Conservation (phyloP, 2,329 filamentous ascomycete species). For the Fusarium chuoi region DNA sequence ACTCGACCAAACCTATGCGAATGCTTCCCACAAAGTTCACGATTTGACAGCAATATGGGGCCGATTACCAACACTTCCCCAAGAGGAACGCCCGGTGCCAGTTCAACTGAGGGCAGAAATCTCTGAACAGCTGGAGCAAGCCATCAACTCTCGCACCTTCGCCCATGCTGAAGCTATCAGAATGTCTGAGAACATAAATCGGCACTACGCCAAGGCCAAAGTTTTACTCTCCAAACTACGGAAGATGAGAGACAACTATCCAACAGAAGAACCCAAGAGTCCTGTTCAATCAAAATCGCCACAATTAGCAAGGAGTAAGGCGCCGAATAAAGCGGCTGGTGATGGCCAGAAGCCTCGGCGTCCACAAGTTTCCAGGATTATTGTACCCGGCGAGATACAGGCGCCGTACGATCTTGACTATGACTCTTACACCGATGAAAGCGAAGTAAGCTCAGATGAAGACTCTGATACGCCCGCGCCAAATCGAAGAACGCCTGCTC, state of each 20-base stretch:
- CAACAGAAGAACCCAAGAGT: constrained; percentile 63
- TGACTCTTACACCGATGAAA: constrained; percentile 65
- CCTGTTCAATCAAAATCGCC: constrained; percentile 65
- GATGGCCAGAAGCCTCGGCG: constrained; percentile 58
- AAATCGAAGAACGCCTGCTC: constrained; percentile 50
- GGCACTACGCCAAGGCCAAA: constrained; percentile 70
- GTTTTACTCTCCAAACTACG: constrained; percentile 68
- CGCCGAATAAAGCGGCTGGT: constrained; percentile 55
- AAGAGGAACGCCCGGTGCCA: constrained; percentile 59
- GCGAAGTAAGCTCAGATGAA: constrained; percentile 63
- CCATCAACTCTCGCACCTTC: constrained; percentile 66
- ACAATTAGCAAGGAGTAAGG: constrained; percentile 61
- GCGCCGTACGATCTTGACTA: constrained; percentile 73
- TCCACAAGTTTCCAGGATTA: constrained; percentile 66
- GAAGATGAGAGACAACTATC: constrained; percentile 69
- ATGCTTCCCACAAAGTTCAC: constrained; percentile 65
- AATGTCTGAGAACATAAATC: constrained; percentile 71
- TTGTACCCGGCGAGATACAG: constrained; percentile 72
- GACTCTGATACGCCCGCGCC: constrained; percentile 56
- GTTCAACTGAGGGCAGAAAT: constrained; percentile 68
- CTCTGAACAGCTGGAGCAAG: constrained; percentile 65
- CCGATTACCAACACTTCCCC: constrained; percentile 60
- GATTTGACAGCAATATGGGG: constrained; percentile 68
- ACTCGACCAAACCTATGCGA: constrained; percentile 68
- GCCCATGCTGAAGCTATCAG: constrained; percentile 70